Evolutionary conservation across 176 grass and related monocot species (phyloP).

Genomic region (Oryza glumipatula): DNA sequence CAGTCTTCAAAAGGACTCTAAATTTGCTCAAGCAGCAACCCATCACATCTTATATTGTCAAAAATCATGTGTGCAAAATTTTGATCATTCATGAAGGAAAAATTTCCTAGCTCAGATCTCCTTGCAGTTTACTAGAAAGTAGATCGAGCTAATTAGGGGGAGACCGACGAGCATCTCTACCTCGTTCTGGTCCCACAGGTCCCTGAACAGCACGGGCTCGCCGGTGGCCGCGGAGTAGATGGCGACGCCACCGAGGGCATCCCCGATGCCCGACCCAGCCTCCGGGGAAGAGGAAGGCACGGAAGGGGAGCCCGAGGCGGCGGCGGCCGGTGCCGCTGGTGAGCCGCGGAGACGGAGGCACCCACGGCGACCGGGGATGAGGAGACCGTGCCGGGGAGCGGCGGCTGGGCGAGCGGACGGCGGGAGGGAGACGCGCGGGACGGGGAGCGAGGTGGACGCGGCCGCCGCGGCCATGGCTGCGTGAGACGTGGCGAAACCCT

Average conservation of each 20-base stretch:
- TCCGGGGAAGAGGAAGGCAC: conserved; percentile 15
- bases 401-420: background rate
- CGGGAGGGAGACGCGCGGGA: conserved; percentile 10
- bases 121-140: background rate
- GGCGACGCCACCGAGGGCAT: conserved; percentile 53
- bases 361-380: background rate
- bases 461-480: conserved; percentile 35
- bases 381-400: background rate
- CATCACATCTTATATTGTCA: background rate
- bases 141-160: background rate
- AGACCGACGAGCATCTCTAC: conserved; percentile 22
- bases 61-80: background rate
- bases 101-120: no score
- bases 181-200: conserved; percentile 75
- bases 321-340: background rate
- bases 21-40: background rate
- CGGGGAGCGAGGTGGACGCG: conserved; percentile 19
- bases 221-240: conserved; percentile 74
- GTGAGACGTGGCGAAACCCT: conserved; percentile 33
- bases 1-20: background rate
- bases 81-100: background rate
- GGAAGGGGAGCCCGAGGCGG: conserved; percentile 34
- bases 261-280: conserved; percentile 11
- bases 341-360: conserved; percentile 28
- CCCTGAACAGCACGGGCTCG: conserved; percentile 63